Evolutionary conservation across 164 flowering plant genomes (phyloP), one percentile per base, ranked within the genome.

Genomic region (Stephania japonica): DNA sequence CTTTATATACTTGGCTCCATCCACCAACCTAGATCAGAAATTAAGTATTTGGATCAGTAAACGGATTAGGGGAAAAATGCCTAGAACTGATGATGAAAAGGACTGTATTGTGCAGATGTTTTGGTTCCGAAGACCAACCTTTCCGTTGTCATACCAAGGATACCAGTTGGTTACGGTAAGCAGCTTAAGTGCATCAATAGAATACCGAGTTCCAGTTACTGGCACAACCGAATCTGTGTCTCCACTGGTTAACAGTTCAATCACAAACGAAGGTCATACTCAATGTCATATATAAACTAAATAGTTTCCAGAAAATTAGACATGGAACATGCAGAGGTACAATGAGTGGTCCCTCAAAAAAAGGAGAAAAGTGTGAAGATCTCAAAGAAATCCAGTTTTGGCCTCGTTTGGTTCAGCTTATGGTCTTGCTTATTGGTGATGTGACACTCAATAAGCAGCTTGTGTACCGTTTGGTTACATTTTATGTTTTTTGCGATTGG

Each of bases 181-280:
- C 63, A 93, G 91, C 78, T 91, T 93, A 64, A 95, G 80, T 41
- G 98, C 96, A 79, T 88, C 87, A 26, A 93, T 84, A 7, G 98
- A 93, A 75, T 90, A 91, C 68, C 98, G 83, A 47, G 97, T 89
- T 73, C 92, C 97, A 72, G 99, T 91, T 43, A 93, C 77, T 6
- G 99, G 99, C 75, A 95, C 99, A 42, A 93, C 92, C 9, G 97
- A 73, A 84, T 95, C 99, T 41, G 98, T 90, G 79, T 95, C 98
- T 61, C 99, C 98, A 75, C 99, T 94, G 89, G 63, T 24, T 78
- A 43, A 84, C 56, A 75, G 56, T 67, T 68, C 44, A 70, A 73
- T 24, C 62, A 56, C 13, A 56, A 66, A 24, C 12, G 65, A 67
- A 4, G 19, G 6, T 10, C 14, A 26, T 6, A 53, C 19, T 53